Percentiles rank a stretch among this genome's conserved stretches.
Conservation (phyloP, 495 filamentous ascomycete species). For the Niebla homalea region DNA sequence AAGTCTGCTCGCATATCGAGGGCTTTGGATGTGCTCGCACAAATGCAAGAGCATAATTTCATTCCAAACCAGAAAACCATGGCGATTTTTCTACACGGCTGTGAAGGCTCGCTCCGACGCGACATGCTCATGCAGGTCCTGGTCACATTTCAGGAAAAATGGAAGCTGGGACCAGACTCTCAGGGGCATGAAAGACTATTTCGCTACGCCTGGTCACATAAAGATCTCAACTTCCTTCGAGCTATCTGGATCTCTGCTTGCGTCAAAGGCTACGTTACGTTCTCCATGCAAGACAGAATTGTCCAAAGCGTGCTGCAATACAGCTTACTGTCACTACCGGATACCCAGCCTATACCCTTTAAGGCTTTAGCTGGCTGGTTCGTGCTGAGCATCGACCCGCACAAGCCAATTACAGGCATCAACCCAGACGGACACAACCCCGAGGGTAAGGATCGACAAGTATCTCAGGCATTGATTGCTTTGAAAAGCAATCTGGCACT, state of each 20-base stretch:
- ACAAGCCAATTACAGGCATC: background rate
- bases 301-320: constrained; percentile 5
- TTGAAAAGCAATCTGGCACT: constrained; percentile 1
- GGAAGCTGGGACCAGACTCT: constrained; percentile 1
- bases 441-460: background rate
- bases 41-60: constrained; percentile 7
- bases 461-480: background rate
- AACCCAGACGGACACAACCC: too few relatives aligned
- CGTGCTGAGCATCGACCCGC: background rate
- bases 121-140: constrained; percentile 8
- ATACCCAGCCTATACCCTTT: background rate
- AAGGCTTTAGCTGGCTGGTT: background rate
- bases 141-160: background rate
- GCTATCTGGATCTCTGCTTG: constrained; percentile 39
- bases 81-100: constrained; percentile 9
- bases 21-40: constrained; percentile 5
- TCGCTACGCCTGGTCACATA: constrained; percentile 25
- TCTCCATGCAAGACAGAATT: constrained; percentile 24
- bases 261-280: constrained; percentile 23
- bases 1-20: background rate
- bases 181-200: constrained; percentile 22
- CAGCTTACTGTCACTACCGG: background rate
- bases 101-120: background rate
- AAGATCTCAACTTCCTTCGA: constrained; percentile 30
- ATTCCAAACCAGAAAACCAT: constrained; percentile 7